Conservation (phyloP, 208 protist genomes). For the Strigomonas galati region DNA sequence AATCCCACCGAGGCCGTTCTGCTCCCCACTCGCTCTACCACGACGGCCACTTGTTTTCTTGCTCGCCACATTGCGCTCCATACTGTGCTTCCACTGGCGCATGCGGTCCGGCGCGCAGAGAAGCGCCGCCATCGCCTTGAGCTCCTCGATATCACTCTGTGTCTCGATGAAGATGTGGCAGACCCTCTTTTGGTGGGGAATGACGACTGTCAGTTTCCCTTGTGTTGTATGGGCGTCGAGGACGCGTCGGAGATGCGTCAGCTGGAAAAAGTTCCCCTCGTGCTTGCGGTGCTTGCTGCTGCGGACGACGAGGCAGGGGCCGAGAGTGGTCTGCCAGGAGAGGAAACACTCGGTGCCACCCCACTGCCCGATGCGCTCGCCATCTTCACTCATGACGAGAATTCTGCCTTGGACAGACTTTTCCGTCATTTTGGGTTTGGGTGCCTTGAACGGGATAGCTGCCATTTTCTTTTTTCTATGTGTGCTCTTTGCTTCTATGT, state of each 20-base stretch:
- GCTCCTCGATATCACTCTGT: slow-evolving; percentile 41
- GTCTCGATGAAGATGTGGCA: slow-evolving; percentile 79
- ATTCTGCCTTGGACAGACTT: slow-evolving; percentile 62
- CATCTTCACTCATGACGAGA: slow-evolving; percentile 46
- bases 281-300: slow-evolving; percentile 49
- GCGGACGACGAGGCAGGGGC: slow-evolving; percentile 80
- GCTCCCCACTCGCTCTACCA: not conserved
- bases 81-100: slow-evolving; percentile 30
- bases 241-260: slow-evolving; percentile 43
- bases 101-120: slow-evolving; percentile 36
- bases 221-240: slow-evolving; percentile 41
- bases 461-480: slow-evolving; percentile 13
- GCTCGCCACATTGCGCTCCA: slow-evolving; percentile 71
- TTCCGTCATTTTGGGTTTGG: slow-evolving; percentile 56
- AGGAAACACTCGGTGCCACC: slow-evolving; percentile 87
- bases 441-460: slow-evolving; percentile 14
- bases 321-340: slow-evolving; percentile 51
- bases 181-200: slow-evolving; percentile 43
- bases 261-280: slow-evolving; percentile 75
- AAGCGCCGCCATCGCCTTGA: slow-evolving; percentile 59
- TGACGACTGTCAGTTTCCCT: slow-evolving; percentile 70
- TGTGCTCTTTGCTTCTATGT: not conserved
- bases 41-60: not conserved
- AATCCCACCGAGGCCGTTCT: not conserved
- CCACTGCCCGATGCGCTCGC: slow-evolving; percentile 72